Percentiles rank a stretch among this genome's conserved stretches.
These are phyloP conservation scores for Xylariaceae sp. DNA, from an alignment of 2,329 filamentous ascomycete species.

Conservation along the genomic window DNA sequence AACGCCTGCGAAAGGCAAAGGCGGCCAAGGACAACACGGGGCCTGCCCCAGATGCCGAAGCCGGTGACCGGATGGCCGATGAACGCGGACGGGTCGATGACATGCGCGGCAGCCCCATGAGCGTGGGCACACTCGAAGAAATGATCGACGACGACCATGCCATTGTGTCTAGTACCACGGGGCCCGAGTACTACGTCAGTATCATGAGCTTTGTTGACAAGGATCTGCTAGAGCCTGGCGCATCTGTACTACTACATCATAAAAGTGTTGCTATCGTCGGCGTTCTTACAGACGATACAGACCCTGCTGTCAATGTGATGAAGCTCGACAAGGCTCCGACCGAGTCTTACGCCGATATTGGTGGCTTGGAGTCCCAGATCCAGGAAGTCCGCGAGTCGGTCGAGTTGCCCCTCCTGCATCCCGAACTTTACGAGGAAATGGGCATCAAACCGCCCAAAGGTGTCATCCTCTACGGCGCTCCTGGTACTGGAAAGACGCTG, in stretches of 20 bases:
- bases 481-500: constrained; percentile 93
- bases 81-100: constrained; percentile 94
- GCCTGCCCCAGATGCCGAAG: constrained; percentile 64
- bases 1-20: constrained; percentile 90
- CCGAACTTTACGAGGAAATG: constrained; percentile 99
- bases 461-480: constrained; percentile 96
- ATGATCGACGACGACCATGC: constrained; percentile 99
- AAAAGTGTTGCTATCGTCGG: constrained; percentile 98
- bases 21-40: constrained; percentile 64
- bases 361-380: constrained; percentile 89
- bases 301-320: constrained; percentile 96
- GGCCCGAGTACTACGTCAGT: constrained; percentile 97
- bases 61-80: constrained; percentile 82
- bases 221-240: constrained; percentile 91
- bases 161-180: constrained; percentile 95
- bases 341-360: constrained; percentile 97
- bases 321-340: constrained; percentile 98
- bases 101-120: constrained; percentile 98
- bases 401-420: constrained; percentile 88
- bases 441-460: constrained; percentile 99
- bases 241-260: constrained; percentile 91
- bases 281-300: constrained; percentile 91
- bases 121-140: constrained; percentile 94
- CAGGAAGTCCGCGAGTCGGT: constrained; percentile 97
- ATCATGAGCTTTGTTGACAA: constrained; percentile 99